phyloP scores from a whole-genome alignment of 2,329 filamentous ascomycete genomes.

The Venturia aucupariae region DNA sequence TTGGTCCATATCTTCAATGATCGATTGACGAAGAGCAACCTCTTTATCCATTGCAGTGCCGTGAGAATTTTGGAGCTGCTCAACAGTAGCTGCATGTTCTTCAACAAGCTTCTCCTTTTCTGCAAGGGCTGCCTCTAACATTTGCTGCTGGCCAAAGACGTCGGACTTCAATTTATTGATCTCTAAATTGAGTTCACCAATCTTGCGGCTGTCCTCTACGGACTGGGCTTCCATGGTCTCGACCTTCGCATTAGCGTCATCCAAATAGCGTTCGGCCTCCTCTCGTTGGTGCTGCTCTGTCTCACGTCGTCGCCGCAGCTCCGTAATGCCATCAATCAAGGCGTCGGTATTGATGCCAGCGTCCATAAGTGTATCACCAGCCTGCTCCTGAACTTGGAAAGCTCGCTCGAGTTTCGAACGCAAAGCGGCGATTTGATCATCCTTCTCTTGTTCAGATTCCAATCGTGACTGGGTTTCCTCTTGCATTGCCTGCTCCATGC shows the following conservation, averaged over 20 bases:
- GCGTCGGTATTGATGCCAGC: conserved; percentile 1
- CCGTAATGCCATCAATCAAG: neutral
- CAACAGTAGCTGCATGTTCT: neutral
- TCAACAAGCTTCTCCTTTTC: neutral
- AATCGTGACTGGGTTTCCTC: neutral
- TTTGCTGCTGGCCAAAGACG: neutral
- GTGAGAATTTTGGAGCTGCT: neutral
- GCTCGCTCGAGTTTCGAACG: neutral
- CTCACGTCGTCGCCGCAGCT: neutral
- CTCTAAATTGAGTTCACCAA: neutral
- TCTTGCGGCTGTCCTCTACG: neutral
- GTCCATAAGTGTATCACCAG: neutral
- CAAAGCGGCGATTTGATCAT: neutral
- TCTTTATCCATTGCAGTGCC: neutral
- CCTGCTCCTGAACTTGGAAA: neutral
- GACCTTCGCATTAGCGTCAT: neutral
- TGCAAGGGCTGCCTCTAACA: neutral
- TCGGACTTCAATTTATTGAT: neutral
- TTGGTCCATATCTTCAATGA: neutral
- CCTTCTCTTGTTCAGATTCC: neutral
- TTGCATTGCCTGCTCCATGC: neutral
- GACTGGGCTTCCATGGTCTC: neutral
- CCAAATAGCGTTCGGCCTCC: neutral
- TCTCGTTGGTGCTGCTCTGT: neutral
- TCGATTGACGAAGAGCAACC: neutral